Percentiles rank a stretch among this genome's conserved stretches.
Conservation (phyloP, 176 grass and related monocot genomes). For the Sorghum bicolor region Sorghum_bicolor_NCBIv3 NC_012874.2:3770501-3771000, state of each 20-base stretch:
- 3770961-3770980: constrained; percentile 40
- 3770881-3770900: not conserved
- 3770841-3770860: not conserved
- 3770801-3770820: not conserved
- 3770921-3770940: not conserved
- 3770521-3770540: not conserved
- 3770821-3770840: not conserved
- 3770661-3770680: not conserved
- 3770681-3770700: not conserved
- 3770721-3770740: not conserved
- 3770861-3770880: constrained; percentile 9
- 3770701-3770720: not conserved
- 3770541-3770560: not conserved
- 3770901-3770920: not conserved
- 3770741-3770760: not conserved
- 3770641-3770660: not conserved
- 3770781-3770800: not conserved
- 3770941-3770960: not conserved
- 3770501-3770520: not conserved
- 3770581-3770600: not conserved
- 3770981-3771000: constrained; percentile 19
- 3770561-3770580: not conserved
- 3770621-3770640: not conserved
- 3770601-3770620: not conserved
- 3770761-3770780: not conserved